Base-by-base conservation (phyloP, 164 flowering plant genomes). In the Platanus orientalis region DNA sequence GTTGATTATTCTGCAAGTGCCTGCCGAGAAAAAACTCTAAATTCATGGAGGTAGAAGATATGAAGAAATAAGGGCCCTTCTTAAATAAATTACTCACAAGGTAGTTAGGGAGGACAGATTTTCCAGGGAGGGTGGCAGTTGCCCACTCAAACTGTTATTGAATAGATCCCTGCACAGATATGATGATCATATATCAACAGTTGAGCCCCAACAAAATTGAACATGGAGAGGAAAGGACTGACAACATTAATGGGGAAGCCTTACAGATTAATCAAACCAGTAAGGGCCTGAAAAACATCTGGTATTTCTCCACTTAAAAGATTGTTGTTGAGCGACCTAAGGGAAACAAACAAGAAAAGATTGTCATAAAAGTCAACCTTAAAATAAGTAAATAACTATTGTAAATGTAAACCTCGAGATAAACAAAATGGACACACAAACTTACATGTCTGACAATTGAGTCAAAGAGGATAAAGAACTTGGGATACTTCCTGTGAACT, bases 401-500 rank as follows among this genome's bases (percentile, higher is more conserved):
- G 36, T 27, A 45, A 27, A 52, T 56, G n/a, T 24, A 48, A 23
- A 0, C 14, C 42, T 16, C 2, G 55, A 30, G 27, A 16, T 25
- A 27, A 34, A 55, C 13, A 44, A 32, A 23, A 9, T 14, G 6
- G 55, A 24, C 62, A 27, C 6, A 54, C 49, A 62, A 53, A 70
- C 84, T 71, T 72, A 94, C 99, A 94, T 73, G 67, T 67, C 94
- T 28, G 80, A 45, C 57, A 90, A 68, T 49, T 73, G 76, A 61
- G 71, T 73, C 54, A 89, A 73, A 17, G 77, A 60, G 21, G 91
- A 75, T 44, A 94, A 55, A 55, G 91, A 74, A 73, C 62, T 74
- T n/a, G 99, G 99, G 64, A 94, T 84, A 72, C 80, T 88, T 76
- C 99, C 99, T 16, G 79, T 70, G 53, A 94, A 80, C 60, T 84